Evolutionary conservation across 1,284 basidiomycete species (phyloP).

Genomic region (Polyporus tsugae): DNA sequence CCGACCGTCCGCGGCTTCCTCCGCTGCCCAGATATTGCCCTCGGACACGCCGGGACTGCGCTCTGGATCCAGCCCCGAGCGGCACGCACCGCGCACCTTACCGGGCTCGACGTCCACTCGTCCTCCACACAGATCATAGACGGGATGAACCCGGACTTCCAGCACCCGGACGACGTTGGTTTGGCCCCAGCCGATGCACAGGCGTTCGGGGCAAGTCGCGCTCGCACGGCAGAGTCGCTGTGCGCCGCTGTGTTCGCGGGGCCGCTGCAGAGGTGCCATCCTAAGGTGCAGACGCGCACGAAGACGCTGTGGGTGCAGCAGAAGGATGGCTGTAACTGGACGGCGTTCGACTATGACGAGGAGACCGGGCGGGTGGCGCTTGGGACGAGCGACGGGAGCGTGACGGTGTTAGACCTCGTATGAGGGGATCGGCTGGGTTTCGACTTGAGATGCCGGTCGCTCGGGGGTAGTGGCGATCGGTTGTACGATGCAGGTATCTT

Average conservation of each 20-base stretch:
- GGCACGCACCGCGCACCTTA: slow-evolving; percentile 35
- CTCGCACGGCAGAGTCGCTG: slow-evolving; percentile 46
- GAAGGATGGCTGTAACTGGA: slow-evolving; percentile 53
- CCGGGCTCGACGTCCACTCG: slow-evolving; percentile 41
- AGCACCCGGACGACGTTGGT: slow-evolving; percentile 3
- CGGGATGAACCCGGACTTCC: slow-evolving; percentile 21
- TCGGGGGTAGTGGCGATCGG: neutral
- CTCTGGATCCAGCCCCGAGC: slow-evolving; percentile 63
- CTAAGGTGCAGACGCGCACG: slow-evolving; percentile 30
- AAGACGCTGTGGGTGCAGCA: slow-evolving; percentile 39
- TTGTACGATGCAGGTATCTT: neutral
- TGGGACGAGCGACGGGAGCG: slow-evolving; percentile 55
- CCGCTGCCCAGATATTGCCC: slow-evolving; percentile 56
- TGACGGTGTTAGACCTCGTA: slow-evolving; percentile 50
- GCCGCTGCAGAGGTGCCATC: slow-evolving; percentile 37
- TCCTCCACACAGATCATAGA: slow-evolving; percentile 32
- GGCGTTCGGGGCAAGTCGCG: neutral
- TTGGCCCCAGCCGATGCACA: neutral
- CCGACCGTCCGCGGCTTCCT: slow-evolving; percentile 56
- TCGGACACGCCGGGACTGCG: slow-evolving; percentile 62
- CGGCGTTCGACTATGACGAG: slow-evolving; percentile 66
- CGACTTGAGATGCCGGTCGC: neutral
- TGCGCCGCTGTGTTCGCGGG: slow-evolving; percentile 59
- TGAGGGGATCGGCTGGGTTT: slow-evolving; percentile 1
- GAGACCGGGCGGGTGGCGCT: slow-evolving; percentile 57